Evolutionary conservation across 768 basidiomycete species (phyloP).

Genomic region (Trametes meyenii): DNA sequence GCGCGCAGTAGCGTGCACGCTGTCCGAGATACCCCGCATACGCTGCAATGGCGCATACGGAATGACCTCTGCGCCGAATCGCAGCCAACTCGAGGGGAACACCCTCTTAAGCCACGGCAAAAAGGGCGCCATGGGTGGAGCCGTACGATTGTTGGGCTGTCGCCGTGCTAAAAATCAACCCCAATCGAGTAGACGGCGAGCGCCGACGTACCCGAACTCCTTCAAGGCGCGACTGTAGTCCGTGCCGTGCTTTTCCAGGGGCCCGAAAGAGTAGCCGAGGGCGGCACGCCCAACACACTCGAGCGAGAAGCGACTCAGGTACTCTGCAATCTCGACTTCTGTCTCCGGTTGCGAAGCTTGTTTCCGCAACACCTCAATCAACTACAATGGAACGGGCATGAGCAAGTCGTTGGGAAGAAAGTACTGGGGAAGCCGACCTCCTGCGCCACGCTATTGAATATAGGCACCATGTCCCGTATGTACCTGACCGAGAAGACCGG

Average conservation of each 20-base stretch:
- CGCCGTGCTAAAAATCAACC: neutral
- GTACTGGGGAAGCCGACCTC: neutral
- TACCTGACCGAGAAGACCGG: slow-evolving; percentile 5
- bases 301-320: slow-evolving; percentile 9
- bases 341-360: neutral
- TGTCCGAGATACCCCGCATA: slow-evolving; percentile 11
- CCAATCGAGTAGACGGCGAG: neutral
- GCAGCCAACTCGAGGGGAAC: slow-evolving; percentile 1
- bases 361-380: neutral
- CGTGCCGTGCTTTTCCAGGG: slow-evolving; percentile 13
- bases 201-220: slow-evolving; percentile 8
- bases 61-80: slow-evolving; percentile 2
- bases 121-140: neutral
- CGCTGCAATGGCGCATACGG: slow-evolving; percentile 4
- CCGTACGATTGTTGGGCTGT: slow-evolving; percentile 8
- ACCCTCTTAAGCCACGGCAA: slow-evolving; percentile 7
- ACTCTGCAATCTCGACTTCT: slow-evolving; percentile 12
- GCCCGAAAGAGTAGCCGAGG: slow-evolving; percentile 9
- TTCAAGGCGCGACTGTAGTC: slow-evolving; percentile 16
- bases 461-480: slow-evolving; percentile 1
- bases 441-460: slow-evolving; percentile 1
- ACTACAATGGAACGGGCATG: neutral
- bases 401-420: neutral
- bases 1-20: neutral
- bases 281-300: slow-evolving; percentile 13